Percentiles rank a stretch among this genome's conserved stretches.
phyloP scores from a whole-genome alignment of 768 basidiomycete genomes.

The Cystoderma amianthinum region DNA sequence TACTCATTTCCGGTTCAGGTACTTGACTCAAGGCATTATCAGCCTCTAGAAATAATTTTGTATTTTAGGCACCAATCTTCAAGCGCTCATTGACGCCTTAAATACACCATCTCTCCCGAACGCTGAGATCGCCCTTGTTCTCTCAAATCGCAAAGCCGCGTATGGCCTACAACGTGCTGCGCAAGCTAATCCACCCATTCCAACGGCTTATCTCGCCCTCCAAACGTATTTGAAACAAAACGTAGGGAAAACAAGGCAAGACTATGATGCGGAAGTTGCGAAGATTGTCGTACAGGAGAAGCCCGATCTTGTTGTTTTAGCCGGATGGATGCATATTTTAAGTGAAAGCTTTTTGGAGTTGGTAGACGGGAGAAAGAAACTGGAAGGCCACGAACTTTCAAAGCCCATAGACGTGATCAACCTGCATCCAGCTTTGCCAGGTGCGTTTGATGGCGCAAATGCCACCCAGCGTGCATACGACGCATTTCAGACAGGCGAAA shows the following conservation, averaged over 20 bases:
- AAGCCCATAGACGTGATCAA: conserved; percentile 80
- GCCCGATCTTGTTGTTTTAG: conserved; percentile 90
- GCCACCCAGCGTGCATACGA: conserved; percentile 87
- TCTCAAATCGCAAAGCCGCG: conserved; percentile 90
- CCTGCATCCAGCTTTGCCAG: conserved; percentile 92
- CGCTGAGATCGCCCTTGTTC: conserved; percentile 67
- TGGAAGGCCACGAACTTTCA: conserved; percentile 26
- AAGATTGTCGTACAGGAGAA: conserved; percentile 48
- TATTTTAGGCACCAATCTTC: conserved; percentile 81
- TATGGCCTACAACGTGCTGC: conserved; percentile 83
- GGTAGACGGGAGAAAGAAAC: conserved; percentile 33
- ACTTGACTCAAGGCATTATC: neutral
- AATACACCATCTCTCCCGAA: conserved; percentile 68
- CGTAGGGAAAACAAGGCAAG: conserved; percentile 65
- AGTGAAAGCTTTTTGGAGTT: conserved; percentile 74
- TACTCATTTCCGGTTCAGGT: conserved; percentile 5
- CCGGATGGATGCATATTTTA: conserved; percentile 98
- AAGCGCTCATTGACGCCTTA: conserved; percentile 89
- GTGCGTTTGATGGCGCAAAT: conserved; percentile 93
- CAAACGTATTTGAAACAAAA: conserved; percentile 76
- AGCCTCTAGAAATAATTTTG: neutral
- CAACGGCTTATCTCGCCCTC: conserved; percentile 76
- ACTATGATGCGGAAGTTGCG: conserved; percentile 84
- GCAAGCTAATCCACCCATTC: conserved; percentile 66
- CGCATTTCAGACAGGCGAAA: conserved; percentile 80